phyloP scores from a whole-genome alignment of 257 asterid genomes.

The Henckelia pumila region DNA sequence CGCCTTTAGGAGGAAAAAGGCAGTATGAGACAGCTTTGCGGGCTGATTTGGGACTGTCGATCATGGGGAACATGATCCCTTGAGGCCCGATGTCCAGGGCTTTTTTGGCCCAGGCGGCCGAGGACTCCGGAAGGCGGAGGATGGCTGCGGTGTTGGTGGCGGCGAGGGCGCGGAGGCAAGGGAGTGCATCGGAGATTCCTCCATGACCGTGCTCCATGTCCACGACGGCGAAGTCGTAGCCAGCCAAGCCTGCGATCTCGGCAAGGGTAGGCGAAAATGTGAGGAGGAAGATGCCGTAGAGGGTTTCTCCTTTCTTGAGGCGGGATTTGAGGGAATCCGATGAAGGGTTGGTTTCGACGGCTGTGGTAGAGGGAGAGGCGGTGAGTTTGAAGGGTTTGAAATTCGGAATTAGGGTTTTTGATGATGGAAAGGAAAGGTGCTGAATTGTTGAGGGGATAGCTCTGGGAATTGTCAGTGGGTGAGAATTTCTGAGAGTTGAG shows the following conservation, averaged over 20 bases:
- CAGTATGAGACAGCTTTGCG: slow-evolving; percentile 41
- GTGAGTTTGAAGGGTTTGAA: not conserved
- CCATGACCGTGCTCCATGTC: slow-evolving; percentile 1
- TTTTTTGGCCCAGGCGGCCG: slow-evolving; percentile 45
- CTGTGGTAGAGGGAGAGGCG: not conserved
- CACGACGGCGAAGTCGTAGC: not conserved
- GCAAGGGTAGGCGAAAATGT: not conserved
- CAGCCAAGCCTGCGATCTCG: not conserved
- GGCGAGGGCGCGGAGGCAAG: not conserved
- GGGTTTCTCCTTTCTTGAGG: not conserved
- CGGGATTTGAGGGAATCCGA: not conserved
- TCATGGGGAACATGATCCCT: slow-evolving; percentile 56
- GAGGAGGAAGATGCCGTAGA: not conserved
- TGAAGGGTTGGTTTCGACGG: not conserved
- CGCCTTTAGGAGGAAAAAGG: slow-evolving; percentile 43
- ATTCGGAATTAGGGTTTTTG: not conserved
- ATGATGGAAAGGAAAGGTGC: not conserved
- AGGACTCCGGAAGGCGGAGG: slow-evolving; percentile 30
- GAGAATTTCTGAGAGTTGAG: not conserved
- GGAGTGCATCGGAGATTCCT: not conserved
- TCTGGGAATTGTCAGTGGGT: not conserved
- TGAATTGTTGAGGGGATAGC: not conserved
- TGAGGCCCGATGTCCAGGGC: slow-evolving; percentile 56
- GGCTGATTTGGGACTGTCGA: slow-evolving; percentile 41
- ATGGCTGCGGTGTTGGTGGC: slow-evolving; percentile 1